Conservation (phyloP, 495 filamentous ascomycete genomes). For the Penicillium samsonianum region DNA sequence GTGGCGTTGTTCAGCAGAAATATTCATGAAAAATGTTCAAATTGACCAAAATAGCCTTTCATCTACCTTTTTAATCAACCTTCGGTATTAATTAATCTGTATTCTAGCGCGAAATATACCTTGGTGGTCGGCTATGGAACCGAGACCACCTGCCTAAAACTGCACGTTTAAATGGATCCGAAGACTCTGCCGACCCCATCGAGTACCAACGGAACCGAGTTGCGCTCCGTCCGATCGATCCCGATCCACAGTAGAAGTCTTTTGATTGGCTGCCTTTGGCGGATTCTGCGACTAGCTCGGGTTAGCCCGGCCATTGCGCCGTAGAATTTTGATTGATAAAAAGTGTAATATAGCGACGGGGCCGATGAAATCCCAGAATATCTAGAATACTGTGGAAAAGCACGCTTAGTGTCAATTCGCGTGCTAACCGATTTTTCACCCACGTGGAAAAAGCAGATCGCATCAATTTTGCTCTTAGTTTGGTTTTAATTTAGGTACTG, state of each 20-base stretch:
- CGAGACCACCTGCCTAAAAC: conserved; percentile 6
- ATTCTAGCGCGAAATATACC: neutral
- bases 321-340: neutral
- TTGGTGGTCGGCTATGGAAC: neutral
- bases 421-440: neutral
- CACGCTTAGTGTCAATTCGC: neutral
- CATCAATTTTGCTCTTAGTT: too few species aligned
- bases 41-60: neutral
- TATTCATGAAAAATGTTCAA: neutral
- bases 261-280: neutral
- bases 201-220: neutral
- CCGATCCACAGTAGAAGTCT: neutral
- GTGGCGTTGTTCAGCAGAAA: neutral
- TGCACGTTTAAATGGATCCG: neutral
- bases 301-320: neutral
- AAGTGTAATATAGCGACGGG: neutral
- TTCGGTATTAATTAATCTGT: neutral
- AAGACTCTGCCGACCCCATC: conserved; percentile 7
- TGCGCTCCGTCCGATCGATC: conserved; percentile 6
- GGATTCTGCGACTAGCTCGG: neutral
- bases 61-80: neutral
- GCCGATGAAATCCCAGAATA: neutral
- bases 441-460: neutral
- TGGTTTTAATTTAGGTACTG: too few species aligned
- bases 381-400: neutral